Evolutionary conservation across 2,329 filamentous ascomycete genomes (phyloP).

Genomic region (Pyrenophora tritici-repentis): DNA sequence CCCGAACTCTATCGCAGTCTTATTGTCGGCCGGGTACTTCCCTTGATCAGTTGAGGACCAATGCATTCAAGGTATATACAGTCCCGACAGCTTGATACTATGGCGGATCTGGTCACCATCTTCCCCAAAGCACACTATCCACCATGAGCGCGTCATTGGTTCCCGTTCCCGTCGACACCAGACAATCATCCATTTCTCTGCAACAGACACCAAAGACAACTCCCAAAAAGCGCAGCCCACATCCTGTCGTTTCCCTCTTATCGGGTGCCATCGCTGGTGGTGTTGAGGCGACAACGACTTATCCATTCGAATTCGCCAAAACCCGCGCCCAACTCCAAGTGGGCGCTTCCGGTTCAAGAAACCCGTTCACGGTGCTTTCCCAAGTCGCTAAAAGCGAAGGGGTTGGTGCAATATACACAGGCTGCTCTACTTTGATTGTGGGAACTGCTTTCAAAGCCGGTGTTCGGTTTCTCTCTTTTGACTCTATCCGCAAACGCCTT

Average conservation of each 20-base stretch:
- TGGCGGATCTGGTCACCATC: background rate
- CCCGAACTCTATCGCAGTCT: too few species aligned
- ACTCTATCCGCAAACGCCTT: constrained; percentile 34
- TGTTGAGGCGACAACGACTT: constrained; percentile 58
- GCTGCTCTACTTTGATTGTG: constrained; percentile 34
- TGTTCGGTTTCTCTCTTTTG: constrained; percentile 41
- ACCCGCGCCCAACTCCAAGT: constrained; percentile 38
- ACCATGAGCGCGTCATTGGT: constrained; percentile 13
- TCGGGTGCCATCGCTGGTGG: constrained; percentile 59
- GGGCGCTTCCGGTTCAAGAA: constrained; percentile 11
- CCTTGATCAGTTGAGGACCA: too few species aligned
- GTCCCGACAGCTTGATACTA: background rate
- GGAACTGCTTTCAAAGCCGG: constrained; percentile 41
- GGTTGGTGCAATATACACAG: constrained; percentile 37
- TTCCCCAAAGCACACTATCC: background rate
- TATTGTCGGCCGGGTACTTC: too few species aligned
- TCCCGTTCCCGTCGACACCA: background rate
- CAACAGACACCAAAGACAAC: background rate
- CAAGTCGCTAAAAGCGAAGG: constrained; percentile 28
- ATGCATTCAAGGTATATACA: background rate
- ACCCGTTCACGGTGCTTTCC: constrained; percentile 30
- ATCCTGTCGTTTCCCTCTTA: constrained; percentile 48
- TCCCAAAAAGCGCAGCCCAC: constrained; percentile 5
- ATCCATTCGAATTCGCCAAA: constrained; percentile 45
- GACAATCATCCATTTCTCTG: background rate